These are phyloP conservation scores for Taiozyma sp. DNA, from an alignment of 1,139 yeast genomes.

Conservation along the genomic window DNA sequence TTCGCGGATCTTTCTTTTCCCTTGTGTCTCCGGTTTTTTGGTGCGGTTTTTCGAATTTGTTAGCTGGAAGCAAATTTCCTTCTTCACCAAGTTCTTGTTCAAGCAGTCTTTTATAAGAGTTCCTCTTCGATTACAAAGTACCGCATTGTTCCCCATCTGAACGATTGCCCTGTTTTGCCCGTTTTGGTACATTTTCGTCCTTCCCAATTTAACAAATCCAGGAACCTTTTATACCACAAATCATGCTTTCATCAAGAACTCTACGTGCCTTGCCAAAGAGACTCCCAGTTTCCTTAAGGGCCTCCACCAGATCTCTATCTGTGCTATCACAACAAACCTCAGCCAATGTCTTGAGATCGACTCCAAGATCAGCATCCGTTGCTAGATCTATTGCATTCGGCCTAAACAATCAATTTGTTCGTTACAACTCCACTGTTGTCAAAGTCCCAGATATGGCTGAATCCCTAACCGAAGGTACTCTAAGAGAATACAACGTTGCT, in stretches of 20 bases:
- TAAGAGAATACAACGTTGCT: slow-evolving; percentile 69
- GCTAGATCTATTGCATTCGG: slow-evolving; percentile 2
- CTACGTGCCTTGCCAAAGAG: slow-evolving; percentile 15
- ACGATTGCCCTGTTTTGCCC: background rate
- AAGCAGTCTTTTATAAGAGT: background rate
- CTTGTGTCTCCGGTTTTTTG: background rate
- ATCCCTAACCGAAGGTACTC: slow-evolving; percentile 95
- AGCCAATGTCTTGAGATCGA: background rate
- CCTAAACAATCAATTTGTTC: slow-evolving; percentile 8
- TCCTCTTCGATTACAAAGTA: background rate
- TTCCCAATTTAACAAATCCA: background rate
- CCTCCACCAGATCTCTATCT: slow-evolving; percentile 14
- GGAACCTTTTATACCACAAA: background rate
- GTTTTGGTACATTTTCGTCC: background rate
- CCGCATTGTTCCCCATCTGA: background rate
- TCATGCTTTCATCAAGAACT: slow-evolving; percentile 22
- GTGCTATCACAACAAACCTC: slow-evolving; percentile 3
- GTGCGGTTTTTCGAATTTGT: background rate
- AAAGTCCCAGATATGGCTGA: slow-evolving; percentile 99
- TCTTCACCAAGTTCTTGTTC: background rate
- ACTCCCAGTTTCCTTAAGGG: slow-evolving; percentile 9
- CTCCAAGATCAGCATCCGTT: slow-evolving; percentile 1
- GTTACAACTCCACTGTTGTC: slow-evolving; percentile 42
- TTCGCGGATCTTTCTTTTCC: background rate
- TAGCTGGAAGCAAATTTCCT: background rate